These are phyloP conservation scores for Xerocomellus chrysenteron DNA, from an alignment of 768 basidiomycete genomes.

Conservation along the genomic window DNA sequence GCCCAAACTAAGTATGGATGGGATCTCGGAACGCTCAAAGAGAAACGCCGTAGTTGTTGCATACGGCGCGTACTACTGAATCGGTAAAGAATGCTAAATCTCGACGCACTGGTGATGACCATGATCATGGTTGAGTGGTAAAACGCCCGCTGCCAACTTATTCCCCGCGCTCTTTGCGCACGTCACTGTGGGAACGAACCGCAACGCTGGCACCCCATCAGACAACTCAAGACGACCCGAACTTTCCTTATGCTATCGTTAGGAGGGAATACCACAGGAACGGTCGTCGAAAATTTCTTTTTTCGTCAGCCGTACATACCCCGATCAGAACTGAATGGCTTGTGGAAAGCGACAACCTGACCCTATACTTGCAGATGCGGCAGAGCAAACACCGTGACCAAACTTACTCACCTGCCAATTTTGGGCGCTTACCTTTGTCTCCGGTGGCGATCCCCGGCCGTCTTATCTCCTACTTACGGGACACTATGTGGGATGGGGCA, in stretches of 20 bases:
- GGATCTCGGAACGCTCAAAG: constrained; percentile 1
- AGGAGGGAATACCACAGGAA: background rate
- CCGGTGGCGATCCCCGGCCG: constrained; percentile 4
- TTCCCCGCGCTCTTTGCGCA: background rate
- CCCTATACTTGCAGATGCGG: background rate
- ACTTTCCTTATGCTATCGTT: background rate
- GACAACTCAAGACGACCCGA: background rate
- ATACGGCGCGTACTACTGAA: background rate
- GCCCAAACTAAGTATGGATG: constrained; percentile 52
- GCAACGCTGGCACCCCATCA: background rate
- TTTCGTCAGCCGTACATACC: background rate
- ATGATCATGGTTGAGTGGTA: background rate
- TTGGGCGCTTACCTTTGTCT: background rate
- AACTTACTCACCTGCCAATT: constrained; percentile 11
- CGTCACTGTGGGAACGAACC: constrained; percentile 4
- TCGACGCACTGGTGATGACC: background rate
- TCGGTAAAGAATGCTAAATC: background rate
- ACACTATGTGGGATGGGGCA: background rate
- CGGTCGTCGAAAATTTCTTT: background rate
- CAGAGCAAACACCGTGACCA: too few relatives aligned
- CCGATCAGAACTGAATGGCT: background rate
- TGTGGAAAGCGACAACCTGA: background rate
- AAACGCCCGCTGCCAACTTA: background rate
- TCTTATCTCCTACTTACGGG: background rate
- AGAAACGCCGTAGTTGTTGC: constrained; percentile 15